Conservation (phyloP, 1,284 basidiomycete genomes). For the Microbotryomycetes sp. region DNA sequence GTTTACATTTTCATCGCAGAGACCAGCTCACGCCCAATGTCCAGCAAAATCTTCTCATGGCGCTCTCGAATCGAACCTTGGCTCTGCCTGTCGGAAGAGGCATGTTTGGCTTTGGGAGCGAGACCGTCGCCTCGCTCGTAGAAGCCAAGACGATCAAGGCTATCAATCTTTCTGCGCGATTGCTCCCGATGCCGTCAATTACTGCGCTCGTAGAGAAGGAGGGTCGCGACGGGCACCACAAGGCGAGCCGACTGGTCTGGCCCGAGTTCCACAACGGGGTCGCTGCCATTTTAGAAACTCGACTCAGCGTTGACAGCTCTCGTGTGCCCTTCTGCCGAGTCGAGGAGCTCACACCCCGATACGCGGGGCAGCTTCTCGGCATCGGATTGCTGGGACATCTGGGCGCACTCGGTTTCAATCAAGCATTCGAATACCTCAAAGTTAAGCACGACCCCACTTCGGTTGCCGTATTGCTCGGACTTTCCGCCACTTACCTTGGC, state of each 20-base stretch:
- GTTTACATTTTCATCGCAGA: conserved; percentile 1
- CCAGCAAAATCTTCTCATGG: conserved; percentile 68
- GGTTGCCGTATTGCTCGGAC: conserved; percentile 83
- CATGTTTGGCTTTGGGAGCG: conserved; percentile 71
- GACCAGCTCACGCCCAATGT: conserved; percentile 31
- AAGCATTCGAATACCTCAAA: conserved; percentile 77
- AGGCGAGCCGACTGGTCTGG: conserved; percentile 72
- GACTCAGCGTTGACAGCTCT: conserved; percentile 36
- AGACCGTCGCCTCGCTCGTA: conserved; percentile 56
- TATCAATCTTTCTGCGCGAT: conserved; percentile 37
- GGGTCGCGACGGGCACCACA: conserved; percentile 45
- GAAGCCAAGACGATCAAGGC: conserved; percentile 71
- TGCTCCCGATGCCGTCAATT: conserved; percentile 31
- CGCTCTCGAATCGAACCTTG: conserved; percentile 74
- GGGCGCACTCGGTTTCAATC: conserved; percentile 76
- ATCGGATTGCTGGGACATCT: conserved; percentile 88
- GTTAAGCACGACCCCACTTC: conserved; percentile 93
- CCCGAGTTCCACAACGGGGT: conserved; percentile 97
- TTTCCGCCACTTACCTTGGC: conserved; percentile 86
- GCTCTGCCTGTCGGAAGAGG: conserved; percentile 78
- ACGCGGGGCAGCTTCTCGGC: conserved; percentile 90
- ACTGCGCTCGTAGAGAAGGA: conserved; percentile 33
- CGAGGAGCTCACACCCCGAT: conserved; percentile 90
- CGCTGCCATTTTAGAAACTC: conserved; percentile 64
- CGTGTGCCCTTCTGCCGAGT: conserved; percentile 56